Evolutionary conservation across 176 grass and related monocot species (phyloP), one percentile per base, ranked within the genome.

Genomic region (Musa schizocarpa): DNA sequence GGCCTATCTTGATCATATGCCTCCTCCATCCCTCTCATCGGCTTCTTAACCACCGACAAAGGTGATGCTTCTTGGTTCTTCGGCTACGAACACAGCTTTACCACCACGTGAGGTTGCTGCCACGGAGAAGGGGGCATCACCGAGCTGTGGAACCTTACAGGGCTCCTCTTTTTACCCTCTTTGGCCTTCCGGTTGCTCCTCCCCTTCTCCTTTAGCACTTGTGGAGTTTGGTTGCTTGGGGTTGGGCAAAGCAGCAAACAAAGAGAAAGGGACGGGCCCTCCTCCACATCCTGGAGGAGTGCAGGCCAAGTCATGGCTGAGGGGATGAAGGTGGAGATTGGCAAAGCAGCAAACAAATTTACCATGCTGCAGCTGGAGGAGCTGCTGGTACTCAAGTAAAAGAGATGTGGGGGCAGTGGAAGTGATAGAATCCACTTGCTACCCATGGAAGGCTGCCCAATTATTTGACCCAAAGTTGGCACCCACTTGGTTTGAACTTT

Each of bases 391-490:
- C 12, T 74, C 13, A 24, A 51, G 17, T 74, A 10, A 74, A 74
- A 50, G 20, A 54, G 71, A 55, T 17, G 71, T 26, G 19, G 71
- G 71, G 52, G 48, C 72, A 56, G 3, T 12, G 2, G 9, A 57
- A 56, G 23, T 74, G 71, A 74, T 74, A 17, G 16, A 74, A 74
- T 11, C 52, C 52, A 56, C 19, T 26, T 25, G 71, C 50, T 54
- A 24, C 52, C 72, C 24, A 57, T 57, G 52, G 9, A 74, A 56
- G 51, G 72, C 7, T 16, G 72, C 53, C 19, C 72, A 68, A 68
- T 68, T 68, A 74, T 56, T 74, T 74, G 53, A 74, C 53, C 52
- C 52, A 43, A 74, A 74, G 72, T 74, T 74, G 72, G 72, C 72
- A 57, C 24, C 72, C 72, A 74, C 72, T 74, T 43, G 52, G 72